Conservation (phyloP, 75 land plant species). For the Pinus tabuliformis region DNA sequence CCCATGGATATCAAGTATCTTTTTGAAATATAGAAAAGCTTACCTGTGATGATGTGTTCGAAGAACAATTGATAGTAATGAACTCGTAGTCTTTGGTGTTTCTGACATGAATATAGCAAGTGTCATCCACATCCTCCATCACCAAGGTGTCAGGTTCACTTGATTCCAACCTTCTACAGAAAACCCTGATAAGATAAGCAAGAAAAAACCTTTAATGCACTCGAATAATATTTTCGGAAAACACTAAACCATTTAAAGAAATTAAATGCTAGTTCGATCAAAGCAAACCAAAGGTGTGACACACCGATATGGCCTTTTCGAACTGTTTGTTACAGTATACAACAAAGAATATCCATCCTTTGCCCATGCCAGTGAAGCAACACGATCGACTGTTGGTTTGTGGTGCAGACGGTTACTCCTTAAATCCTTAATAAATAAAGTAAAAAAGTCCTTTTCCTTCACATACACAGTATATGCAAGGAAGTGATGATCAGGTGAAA, state of each 20-base stretch:
- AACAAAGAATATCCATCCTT: conserved; percentile 57
- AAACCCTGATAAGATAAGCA: conserved; percentile 47
- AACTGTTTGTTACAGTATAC: conserved; percentile 56
- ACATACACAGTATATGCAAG: conserved; percentile 90
- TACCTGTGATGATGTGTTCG: conserved; percentile 80
- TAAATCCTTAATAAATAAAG: conserved; percentile 74
- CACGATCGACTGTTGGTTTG: conserved; percentile 59
- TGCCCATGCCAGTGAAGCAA: conserved; percentile 88
- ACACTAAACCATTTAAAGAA: background rate
- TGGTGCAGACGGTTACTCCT: conserved; percentile 44
- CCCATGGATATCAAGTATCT: background rate
- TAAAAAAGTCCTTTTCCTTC: conserved; percentile 64
- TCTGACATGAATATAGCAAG: conserved; percentile 62
- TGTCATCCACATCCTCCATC: conserved; percentile 63
- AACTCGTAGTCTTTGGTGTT: conserved; percentile 83
- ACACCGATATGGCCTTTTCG: conserved; percentile 74
- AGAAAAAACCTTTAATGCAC: background rate
- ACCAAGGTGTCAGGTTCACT: conserved; percentile 54
- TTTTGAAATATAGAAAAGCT: background rate
- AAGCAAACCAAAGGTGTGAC: conserved; percentile 5
- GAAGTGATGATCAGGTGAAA: conserved; percentile 78
- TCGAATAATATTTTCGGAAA: background rate
- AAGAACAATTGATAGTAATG: conserved; percentile 67
- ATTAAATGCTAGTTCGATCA: background rate
- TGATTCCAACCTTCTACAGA: conserved; percentile 64